phyloP scores from a whole-genome alignment of 208 protist species.

The Trypanosoma theileri region DNA sequence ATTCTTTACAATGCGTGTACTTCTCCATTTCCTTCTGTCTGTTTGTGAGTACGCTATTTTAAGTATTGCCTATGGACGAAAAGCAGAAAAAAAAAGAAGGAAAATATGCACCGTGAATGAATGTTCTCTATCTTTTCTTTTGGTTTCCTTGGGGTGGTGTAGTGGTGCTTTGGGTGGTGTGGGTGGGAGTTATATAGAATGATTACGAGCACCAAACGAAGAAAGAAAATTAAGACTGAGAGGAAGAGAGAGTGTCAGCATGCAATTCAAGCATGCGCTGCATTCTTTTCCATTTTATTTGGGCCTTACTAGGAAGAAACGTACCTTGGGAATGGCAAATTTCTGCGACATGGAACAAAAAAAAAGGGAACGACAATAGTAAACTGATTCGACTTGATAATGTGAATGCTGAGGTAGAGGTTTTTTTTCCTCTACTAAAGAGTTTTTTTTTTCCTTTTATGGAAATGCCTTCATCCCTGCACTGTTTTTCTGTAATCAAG shows the following conservation, averaged over 20 bases:
- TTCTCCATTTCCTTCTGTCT: slow-evolving; percentile 19
- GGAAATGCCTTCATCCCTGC: neutral
- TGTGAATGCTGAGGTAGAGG: neutral
- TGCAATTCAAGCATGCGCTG: no score
- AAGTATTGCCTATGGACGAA: neutral
- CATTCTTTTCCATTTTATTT: no score
- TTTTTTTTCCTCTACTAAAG: slow-evolving; percentile 18
- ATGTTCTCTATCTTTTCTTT: no score
- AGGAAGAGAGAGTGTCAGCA: no score
- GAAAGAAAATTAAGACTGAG: no score
- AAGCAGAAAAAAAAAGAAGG: neutral
- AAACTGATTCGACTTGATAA: slow-evolving; percentile 5
- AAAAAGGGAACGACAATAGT: neutral
- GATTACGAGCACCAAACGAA: no score
- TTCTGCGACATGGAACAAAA: no score
- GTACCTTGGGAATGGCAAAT: no score
- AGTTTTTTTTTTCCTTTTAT: slow-evolving; percentile 12
- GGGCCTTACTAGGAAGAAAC: no score
- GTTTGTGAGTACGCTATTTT: slow-evolving; percentile 10
- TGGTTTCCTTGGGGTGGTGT: no score
- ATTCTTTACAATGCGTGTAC: neutral
- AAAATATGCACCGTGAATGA: neutral
- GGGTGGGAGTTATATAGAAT: no score
- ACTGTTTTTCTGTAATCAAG: neutral
- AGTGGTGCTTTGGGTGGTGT: no score